Evolutionary conservation across 306 rosid species (phyloP).

Genomic region (Cucumis cinereus): DNA sequence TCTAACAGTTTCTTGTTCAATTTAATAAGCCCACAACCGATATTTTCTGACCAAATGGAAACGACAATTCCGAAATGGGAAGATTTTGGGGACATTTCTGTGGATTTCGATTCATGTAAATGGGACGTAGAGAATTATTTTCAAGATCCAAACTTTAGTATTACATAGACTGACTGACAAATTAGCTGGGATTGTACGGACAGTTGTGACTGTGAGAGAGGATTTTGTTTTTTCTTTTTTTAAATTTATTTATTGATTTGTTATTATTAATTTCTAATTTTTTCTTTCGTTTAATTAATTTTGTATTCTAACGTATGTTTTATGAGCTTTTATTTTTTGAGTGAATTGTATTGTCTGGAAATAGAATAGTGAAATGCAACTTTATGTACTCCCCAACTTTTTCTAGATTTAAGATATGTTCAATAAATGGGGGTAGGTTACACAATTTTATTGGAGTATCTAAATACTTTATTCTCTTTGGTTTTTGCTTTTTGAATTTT

Average conservation of each 20-base stretch:
- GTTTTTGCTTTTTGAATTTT: not conserved
- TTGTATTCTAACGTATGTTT: not conserved
- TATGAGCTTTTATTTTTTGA: not conserved
- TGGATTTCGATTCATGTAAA: slow-evolving; percentile 50
- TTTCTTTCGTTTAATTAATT: not conserved
- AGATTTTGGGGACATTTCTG: slow-evolving; percentile 20
- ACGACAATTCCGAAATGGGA: slow-evolving; percentile 4
- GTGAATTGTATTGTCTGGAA: not conserved
- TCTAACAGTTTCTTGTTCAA: not conserved
- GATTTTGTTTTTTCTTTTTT: not conserved
- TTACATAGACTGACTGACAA: not conserved
- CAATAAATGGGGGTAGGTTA: not conserved
- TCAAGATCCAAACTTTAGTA: slow-evolving; percentile 15
- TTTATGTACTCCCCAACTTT: not conserved
- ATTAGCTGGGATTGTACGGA: not conserved
- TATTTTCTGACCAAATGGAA: slow-evolving; percentile 7
- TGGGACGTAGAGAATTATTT: slow-evolving; percentile 69
- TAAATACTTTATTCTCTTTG: not conserved
- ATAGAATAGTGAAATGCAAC: not conserved
- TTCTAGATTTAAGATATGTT: not conserved
- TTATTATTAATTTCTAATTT: not conserved
- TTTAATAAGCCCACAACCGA: not conserved
- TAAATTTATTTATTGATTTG: not conserved
- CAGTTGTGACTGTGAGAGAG: not conserved
- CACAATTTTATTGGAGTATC: not conserved